phyloP scores from a whole-genome alignment of 2,329 filamentous ascomycete species.

The Botrytis sinoallii region DNA sequence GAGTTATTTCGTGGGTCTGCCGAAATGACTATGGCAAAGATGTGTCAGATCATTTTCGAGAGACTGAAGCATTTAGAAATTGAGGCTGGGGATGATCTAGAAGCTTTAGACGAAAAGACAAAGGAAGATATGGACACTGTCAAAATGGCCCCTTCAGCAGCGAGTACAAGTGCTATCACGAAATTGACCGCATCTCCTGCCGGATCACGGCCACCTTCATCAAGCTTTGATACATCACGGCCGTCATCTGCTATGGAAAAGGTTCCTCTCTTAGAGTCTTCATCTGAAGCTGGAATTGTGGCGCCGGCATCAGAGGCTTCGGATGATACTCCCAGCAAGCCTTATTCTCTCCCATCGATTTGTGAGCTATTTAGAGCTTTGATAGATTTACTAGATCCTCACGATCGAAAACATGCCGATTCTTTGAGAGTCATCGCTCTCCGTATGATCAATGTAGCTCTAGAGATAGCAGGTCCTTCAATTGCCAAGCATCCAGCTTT shows the following conservation, averaged over 20 bases:
- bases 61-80: constrained; percentile 83
- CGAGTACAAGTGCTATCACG: constrained; percentile 58
- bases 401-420: constrained; percentile 89
- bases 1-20: constrained; percentile 87
- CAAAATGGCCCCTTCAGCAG: constrained; percentile 78
- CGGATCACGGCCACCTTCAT: constrained; percentile 40
- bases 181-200: constrained; percentile 48
- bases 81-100: constrained; percentile 65
- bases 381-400: constrained; percentile 88
- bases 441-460: constrained; percentile 92
- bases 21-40: constrained; percentile 95
- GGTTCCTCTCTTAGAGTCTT: constrained; percentile 4
- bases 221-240: constrained; percentile 43
- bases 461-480: constrained; percentile 93
- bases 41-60: constrained; percentile 98
- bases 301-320: constrained; percentile 35
- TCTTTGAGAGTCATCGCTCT: constrained; percentile 96
- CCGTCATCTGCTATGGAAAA: constrained; percentile 29
- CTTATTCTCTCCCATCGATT: constrained; percentile 92
- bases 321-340: constrained; percentile 60
- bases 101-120: constrained; percentile 62
- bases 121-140: constrained; percentile 70
- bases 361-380: constrained; percentile 90
- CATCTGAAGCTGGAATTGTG: constrained; percentile 30
- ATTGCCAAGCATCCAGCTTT: constrained; percentile 90